Conservation (phyloP, 208 protist genomes). For the Leishmania turanica region DNA sequence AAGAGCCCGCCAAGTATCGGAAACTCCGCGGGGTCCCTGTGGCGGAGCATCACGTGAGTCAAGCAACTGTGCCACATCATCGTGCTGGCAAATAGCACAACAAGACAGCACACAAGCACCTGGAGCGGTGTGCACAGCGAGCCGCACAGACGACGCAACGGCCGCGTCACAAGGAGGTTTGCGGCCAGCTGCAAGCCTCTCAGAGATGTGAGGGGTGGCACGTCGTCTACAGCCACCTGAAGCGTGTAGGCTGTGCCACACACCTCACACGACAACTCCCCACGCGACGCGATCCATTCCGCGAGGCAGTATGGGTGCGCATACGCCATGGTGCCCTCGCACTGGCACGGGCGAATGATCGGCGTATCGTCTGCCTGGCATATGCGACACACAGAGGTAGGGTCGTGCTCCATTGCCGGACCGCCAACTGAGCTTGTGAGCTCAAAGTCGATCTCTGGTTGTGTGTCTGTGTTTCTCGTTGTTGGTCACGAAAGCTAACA, state of each 20-base stretch:
- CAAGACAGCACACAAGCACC: slow-evolving; percentile 2
- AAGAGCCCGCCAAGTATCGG: neutral
- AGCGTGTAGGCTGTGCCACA: slow-evolving; percentile 27
- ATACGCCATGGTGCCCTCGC: slow-evolving; percentile 32
- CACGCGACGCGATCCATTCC: slow-evolving; percentile 26
- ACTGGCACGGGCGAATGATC: slow-evolving; percentile 29
- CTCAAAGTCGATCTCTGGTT: neutral
- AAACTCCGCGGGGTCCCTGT: neutral
- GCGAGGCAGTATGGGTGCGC: slow-evolving; percentile 36
- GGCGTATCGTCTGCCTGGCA: slow-evolving; percentile 18
- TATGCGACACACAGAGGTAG: slow-evolving; percentile 16
- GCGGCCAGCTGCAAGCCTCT: slow-evolving; percentile 1
- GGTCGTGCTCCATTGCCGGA: slow-evolving; percentile 11
- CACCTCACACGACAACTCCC: slow-evolving; percentile 30
- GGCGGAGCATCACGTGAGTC: neutral
- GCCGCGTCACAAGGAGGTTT: slow-evolving; percentile 2
- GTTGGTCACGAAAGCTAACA: neutral
- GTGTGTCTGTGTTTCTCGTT: neutral
- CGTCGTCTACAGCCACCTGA: slow-evolving; percentile 14
- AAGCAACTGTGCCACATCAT: slow-evolving; percentile 1
- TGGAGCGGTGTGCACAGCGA: slow-evolving; percentile 1
- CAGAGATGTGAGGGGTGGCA: slow-evolving; percentile 7
- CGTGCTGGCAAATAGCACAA: neutral
- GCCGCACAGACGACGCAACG: neutral
- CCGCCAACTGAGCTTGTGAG: neutral